Evolutionary conservation across 2,329 filamentous ascomycete genomes (phyloP).

Genomic region (Talaromyces sp.): DNA sequence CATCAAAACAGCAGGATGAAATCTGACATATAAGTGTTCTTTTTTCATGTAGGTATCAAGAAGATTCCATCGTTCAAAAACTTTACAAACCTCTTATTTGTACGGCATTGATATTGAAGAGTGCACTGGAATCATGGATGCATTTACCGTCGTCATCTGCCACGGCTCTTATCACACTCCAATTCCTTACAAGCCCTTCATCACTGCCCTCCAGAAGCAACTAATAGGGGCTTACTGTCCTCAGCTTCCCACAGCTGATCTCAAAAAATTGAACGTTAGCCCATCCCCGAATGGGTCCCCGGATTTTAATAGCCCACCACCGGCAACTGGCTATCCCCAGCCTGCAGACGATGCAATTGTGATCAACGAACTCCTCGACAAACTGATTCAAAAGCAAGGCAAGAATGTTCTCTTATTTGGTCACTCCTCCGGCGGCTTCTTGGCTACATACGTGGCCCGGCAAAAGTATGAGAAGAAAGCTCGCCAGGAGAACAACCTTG

Average conservation of each 20-base stretch:
- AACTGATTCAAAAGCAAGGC: constrained; percentile 18
- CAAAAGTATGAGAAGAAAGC: constrained; percentile 27
- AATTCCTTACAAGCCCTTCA: constrained; percentile 29
- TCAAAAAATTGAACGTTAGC: constrained; percentile 60
- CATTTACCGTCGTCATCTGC: constrained; percentile 9
- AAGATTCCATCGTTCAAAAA: no score
- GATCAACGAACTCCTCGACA: constrained; percentile 5
- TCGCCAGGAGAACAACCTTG: constrained; percentile 21
- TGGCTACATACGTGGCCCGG: constrained; percentile 31
- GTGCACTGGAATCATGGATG: not conserved
- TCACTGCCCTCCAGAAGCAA: constrained; percentile 21
- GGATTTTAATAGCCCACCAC: constrained; percentile 24
- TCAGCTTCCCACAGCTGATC: constrained; percentile 33
- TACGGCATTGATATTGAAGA: no score
- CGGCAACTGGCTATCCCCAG: constrained; percentile 29
- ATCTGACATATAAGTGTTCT: not conserved
- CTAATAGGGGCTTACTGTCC: constrained; percentile 34
- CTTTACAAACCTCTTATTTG: no score
- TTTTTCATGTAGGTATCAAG: no score
- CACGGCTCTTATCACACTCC: constrained; percentile 31
- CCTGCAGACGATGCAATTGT: constrained; percentile 17
- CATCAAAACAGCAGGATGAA: not conserved
- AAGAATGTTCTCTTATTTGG: constrained; percentile 31
- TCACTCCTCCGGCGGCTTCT: constrained; percentile 36
- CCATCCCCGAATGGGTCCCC: constrained; percentile 23